Conservation (phyloP, 495 filamentous ascomycete species). For the Echria macrotheca region DNA sequence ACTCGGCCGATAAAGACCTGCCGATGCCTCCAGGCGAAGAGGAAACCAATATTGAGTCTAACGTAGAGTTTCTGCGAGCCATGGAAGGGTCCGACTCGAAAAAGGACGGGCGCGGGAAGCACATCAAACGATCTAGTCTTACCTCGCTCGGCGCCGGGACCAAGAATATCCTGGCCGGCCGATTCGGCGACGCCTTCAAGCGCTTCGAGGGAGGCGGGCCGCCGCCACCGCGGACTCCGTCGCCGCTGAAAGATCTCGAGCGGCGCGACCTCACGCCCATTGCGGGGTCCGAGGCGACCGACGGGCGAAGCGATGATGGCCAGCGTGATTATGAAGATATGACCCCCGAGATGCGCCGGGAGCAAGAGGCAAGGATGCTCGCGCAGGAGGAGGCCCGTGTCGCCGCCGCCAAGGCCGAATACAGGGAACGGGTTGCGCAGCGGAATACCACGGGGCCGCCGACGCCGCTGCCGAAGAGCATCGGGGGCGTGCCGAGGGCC, state of each 20-base stretch:
- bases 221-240: conserved; percentile 46
- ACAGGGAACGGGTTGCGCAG: conserved; percentile 69
- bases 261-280: conserved; percentile 62
- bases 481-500: conserved; percentile 59
- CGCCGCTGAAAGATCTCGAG: conserved; percentile 49
- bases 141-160: conserved; percentile 67
- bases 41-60: conserved; percentile 71
- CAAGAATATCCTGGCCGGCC: conserved; percentile 81
- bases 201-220: conserved; percentile 69
- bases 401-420: conserved; percentile 85
- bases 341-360: conserved; percentile 83
- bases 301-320: conserved; percentile 63
- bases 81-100: conserved; percentile 69
- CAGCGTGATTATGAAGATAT: conserved; percentile 62
- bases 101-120: conserved; percentile 64
- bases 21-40: conserved; percentile 42
- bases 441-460: conserved; percentile 40
- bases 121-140: conserved; percentile 76
- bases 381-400: conserved; percentile 91
- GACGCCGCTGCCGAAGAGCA: conserved; percentile 38
- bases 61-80: conserved; percentile 78
- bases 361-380: conserved; percentile 78
- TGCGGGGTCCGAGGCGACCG: conserved; percentile 69
- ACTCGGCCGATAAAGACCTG: conserved; percentile 32
- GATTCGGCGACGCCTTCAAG: conserved; percentile 94